Evolutionary conservation across 1,139 yeast genomes (phyloP), one percentile per base, ranked within the genome.

Genomic region (Blastobotrys aristatus): DNA sequence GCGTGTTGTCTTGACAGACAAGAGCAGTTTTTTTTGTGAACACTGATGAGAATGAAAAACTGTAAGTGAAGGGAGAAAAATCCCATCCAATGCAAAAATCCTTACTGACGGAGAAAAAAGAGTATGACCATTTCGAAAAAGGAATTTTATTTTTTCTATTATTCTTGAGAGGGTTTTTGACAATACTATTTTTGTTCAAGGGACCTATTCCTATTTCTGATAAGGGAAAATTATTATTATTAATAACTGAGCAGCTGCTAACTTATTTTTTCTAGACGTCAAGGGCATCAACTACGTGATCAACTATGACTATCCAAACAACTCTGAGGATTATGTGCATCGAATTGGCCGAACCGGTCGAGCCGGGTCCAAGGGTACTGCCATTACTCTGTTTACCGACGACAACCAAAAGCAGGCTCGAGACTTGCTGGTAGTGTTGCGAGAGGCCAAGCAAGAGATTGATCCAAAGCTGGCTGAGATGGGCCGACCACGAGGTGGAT

Each of bases 291-390:
- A 80, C 29, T 79, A 81, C 52, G 97, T 92, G 13, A 68, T 92
- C 47, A 94, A 92, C 65, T 92, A 90, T 63, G 98, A 94, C 59
- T 69, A 89, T 48, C 98, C 98, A 7, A 76, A 80, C 40, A 85
- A 96, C 0, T 76, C 92, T 0, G 82, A 94, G 55, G 98, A 92
- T 59, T 94, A 92, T 58, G 87, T 92, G 29, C 99, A 92, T 65
- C 77, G 99, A 57, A 92, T 90, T 31, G 99, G 98, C 39, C 81
- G 98, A 71, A 90, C 97, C 0, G 97, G 97, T 1, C 80, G 99
- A 67, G 98, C 97, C 1, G 82, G 84, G 48, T 76, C 82, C 43
- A 44, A 57, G 0, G 99, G 99, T 61, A 71, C 73, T 44, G 95
- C 96, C 52, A 81, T 90, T 57, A 89, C 98, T 10, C 80, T 92